Evolutionary conservation across 148 eudicot species (phyloP).

Genomic region (Rhododendron williamsianum): DNA sequence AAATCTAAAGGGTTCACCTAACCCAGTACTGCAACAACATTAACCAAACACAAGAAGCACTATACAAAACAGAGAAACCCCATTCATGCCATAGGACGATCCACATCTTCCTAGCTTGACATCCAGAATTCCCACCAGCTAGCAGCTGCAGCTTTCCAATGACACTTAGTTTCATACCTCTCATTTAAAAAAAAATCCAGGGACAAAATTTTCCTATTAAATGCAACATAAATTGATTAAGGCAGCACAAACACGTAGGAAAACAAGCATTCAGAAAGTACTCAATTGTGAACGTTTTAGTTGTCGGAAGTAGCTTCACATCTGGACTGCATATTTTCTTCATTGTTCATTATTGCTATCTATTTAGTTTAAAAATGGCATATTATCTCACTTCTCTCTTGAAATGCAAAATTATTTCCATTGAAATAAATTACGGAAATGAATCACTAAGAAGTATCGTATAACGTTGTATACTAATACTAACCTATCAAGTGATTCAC

Average conservation of each 20-base stretch:
- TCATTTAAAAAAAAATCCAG: neutral
- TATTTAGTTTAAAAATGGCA: neutral
- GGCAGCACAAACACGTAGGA: neutral
- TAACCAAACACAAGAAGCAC: neutral
- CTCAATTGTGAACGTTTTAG: neutral
- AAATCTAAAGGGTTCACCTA: neutral
- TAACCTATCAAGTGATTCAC: slow-evolving; percentile 44
- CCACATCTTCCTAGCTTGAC: neutral
- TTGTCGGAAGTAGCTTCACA: neutral
- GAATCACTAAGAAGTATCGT: neutral
- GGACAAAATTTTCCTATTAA: neutral
- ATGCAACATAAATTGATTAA: neutral
- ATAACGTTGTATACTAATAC: slow-evolving; percentile 24
- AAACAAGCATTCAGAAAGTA: neutral
- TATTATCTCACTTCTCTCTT: neutral
- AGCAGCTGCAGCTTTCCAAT: neutral
- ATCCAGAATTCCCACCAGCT: neutral
- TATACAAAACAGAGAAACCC: neutral
- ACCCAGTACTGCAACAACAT: neutral
- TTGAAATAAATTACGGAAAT: neutral
- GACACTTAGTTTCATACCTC: neutral
- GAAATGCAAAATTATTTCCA: neutral
- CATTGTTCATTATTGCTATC: neutral
- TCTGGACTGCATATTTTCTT: neutral
- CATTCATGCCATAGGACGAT: neutral